Evolutionary conservation across 202 grass and related monocot genomes (phyloP).

Genomic region (Miscanthus sacchariflorus): DNA sequence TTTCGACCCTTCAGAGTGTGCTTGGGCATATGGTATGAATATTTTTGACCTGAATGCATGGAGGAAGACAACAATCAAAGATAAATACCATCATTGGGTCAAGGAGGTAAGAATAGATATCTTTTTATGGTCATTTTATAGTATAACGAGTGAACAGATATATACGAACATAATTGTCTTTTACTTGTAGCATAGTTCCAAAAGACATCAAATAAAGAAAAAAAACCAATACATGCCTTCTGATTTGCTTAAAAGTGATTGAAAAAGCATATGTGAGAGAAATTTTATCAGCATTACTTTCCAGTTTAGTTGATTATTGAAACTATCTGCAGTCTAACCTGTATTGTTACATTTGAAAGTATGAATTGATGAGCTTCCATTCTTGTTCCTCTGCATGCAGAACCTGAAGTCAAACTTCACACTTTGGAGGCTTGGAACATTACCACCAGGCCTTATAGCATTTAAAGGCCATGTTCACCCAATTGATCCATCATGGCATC

Average conservation of each 20-base stretch:
- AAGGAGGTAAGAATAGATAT: slow-evolving; percentile 71
- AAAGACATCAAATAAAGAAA: background rate
- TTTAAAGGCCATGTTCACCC: slow-evolving; percentile 93
- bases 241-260: slow-evolving; percentile 12
- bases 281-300: slow-evolving; percentile 20
- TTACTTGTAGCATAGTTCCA: background rate
- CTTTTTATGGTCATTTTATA: slow-evolving; percentile 30
- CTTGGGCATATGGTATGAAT: slow-evolving; percentile 98
- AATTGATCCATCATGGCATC: slow-evolving; percentile 89
- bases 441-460: slow-evolving; percentile 96
- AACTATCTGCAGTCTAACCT: slow-evolving; percentile 4
- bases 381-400: slow-evolving; percentile 53
- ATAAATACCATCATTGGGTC: slow-evolving; percentile 94
- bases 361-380: background rate
- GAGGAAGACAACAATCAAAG: slow-evolving; percentile 88
- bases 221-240: background rate
- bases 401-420: slow-evolving; percentile 97
- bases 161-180: background rate
- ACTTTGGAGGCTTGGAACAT: slow-evolving; percentile 99
- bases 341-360: slow-evolving; percentile 38
- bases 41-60: slow-evolving; percentile 84
- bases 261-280: background rate
- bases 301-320: slow-evolving; percentile 20
- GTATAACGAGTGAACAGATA: background rate
- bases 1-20: slow-evolving; percentile 90